phyloP scores from a whole-genome alignment of 192 early-diverging fungal species.

The Backusella australiensis region DNA sequence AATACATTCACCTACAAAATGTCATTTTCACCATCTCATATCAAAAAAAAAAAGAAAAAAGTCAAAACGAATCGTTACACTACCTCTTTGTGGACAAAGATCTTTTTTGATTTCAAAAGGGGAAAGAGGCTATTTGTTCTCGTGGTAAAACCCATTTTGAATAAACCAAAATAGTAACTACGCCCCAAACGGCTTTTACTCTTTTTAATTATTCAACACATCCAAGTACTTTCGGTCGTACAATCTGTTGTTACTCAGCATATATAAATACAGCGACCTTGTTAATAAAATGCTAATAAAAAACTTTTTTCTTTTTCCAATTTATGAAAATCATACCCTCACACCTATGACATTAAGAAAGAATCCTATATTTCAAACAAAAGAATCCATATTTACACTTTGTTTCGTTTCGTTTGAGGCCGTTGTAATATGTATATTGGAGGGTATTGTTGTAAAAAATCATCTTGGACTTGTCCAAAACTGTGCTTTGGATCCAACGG shows the following conservation, averaged over 20 bases:
- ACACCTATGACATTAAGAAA: constrained; percentile 1
- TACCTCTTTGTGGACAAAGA: too few species aligned
- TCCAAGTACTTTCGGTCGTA: neutral
- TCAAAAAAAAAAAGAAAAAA: too few species aligned
- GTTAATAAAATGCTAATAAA: neutral
- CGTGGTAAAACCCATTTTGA: neutral
- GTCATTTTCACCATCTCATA: too few species aligned
- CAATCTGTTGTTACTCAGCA: neutral
- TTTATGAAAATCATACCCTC: neutral
- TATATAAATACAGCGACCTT: neutral
- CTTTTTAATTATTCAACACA: neutral
- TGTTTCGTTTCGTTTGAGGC: constrained; percentile 23
- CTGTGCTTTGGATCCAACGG: constrained; percentile 18
- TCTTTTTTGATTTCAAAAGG: too few species aligned
- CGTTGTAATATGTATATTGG: constrained; percentile 30
- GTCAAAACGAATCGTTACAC: too few species aligned
- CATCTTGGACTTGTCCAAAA: constrained; percentile 32
- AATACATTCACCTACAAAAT: too few species aligned
- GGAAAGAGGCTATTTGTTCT: neutral
- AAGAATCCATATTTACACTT: constrained; percentile 24
- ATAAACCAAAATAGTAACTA: neutral
- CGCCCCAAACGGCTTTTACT: neutral
- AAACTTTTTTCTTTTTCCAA: neutral
- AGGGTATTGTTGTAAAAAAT: constrained; percentile 25
- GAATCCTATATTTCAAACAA: constrained; percentile 23